Evolutionary conservation across 2,329 filamentous ascomycete genomes (phyloP).

Genomic region (Onygenales sp.): DNA sequence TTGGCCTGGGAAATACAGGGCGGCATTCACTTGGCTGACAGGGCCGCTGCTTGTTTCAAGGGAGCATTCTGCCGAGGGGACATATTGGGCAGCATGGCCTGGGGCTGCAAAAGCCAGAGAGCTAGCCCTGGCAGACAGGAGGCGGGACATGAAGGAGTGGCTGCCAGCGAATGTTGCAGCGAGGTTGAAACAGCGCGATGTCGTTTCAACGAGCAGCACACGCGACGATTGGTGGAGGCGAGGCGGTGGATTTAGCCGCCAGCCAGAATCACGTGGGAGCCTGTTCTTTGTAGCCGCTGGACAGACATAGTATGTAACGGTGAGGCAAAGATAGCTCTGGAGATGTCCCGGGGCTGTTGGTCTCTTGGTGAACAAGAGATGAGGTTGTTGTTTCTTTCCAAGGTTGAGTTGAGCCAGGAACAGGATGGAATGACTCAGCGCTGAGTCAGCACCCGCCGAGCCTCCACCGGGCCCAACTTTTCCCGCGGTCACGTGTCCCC

Average conservation of each 20-base stretch:
- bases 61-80: not conserved
- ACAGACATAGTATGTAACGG: too few relatives aligned
- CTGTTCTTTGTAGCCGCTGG: too few relatives aligned
- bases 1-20: not conserved
- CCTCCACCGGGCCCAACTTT: too few relatives aligned
- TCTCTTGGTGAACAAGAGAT: too few relatives aligned
- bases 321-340: too few relatives aligned
- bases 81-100: not conserved
- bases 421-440: too few relatives aligned
- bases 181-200: constrained; percentile 8
- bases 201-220: constrained; percentile 7
- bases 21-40: constrained; percentile 1
- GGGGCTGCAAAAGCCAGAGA: not conserved
- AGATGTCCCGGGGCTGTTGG: too few relatives aligned
- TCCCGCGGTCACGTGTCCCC: too few relatives aligned
- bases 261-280: not conserved
- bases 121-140: not conserved
- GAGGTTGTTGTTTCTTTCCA: too few relatives aligned
- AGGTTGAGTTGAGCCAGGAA: too few relatives aligned
- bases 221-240: not conserved
- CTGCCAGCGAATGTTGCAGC: constrained; percentile 6
- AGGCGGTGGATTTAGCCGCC: not conserved
- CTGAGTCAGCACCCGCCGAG: too few relatives aligned
- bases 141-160: constrained; percentile 11
- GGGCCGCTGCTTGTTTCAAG: not conserved